Conservation (phyloP, 2,329 filamentous ascomycete species). For the Chaetomium globosum region DNA sequence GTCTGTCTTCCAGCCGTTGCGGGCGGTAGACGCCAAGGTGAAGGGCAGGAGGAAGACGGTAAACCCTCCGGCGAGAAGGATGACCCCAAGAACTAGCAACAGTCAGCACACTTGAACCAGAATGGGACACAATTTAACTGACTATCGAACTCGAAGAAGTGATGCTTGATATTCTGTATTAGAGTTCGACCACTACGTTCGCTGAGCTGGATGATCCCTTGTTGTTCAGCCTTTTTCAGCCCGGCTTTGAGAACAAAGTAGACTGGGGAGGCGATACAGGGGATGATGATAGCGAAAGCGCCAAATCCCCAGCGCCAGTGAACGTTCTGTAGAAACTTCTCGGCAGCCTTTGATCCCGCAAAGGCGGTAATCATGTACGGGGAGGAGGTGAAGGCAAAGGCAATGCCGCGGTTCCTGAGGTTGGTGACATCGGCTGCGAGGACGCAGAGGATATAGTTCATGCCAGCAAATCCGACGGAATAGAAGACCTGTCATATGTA, state of each 20-base stretch:
- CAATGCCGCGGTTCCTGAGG: constrained; percentile 63
- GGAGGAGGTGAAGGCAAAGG: constrained; percentile 62
- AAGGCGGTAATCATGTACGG: constrained; percentile 67
- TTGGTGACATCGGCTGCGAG: constrained; percentile 48
- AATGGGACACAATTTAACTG: background rate
- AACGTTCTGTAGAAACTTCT: background rate
- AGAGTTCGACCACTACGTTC: background rate
- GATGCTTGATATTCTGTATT: background rate
- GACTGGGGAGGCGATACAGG: background rate
- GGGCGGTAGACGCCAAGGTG: background rate
- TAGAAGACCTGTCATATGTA: background rate
- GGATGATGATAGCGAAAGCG: background rate
- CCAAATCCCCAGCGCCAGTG: background rate
- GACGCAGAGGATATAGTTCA: background rate
- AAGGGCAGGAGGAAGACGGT: background rate
- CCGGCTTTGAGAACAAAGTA: background rate
- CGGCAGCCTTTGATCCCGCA: constrained; percentile 47
- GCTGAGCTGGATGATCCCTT: background rate
- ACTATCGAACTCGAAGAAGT: background rate
- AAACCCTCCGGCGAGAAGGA: background rate
- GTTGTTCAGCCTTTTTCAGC: background rate
- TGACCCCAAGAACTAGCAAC: background rate
- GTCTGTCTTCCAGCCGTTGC: background rate
- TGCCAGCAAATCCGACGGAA: background rate
- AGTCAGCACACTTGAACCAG: background rate